phyloP scores from a whole-genome alignment of 257 asterid species.

The Ehretia macrophylla region DNA sequence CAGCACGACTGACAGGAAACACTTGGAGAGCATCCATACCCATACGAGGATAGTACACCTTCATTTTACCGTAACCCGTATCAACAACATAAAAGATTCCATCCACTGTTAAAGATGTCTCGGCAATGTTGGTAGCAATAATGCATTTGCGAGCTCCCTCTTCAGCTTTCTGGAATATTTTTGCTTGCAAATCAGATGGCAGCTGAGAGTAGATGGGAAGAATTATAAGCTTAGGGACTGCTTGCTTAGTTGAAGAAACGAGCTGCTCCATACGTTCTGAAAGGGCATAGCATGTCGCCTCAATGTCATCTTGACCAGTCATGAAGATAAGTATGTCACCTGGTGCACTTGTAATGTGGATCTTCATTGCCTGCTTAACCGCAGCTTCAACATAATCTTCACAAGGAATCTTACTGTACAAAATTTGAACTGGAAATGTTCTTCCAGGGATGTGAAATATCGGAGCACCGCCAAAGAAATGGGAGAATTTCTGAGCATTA shows the following conservation, averaged over 20 bases:
- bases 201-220: conserved; percentile 98
- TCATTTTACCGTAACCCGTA: conserved; percentile 86
- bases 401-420: conserved; percentile 83
- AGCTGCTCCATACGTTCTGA: conserved; percentile 90
- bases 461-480: conserved; percentile 95
- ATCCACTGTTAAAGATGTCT: conserved; percentile 89
- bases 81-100: conserved; percentile 92
- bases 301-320: conserved; percentile 99
- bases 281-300: conserved; percentile 92
- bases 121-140: conserved; percentile 95
- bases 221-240: conserved; percentile 69
- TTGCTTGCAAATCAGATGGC: conserved; percentile 96
- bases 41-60: conserved; percentile 97
- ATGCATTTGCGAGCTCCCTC: conserved; percentile 95
- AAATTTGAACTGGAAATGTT: conserved; percentile 76
- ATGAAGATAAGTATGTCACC: conserved; percentile 96
- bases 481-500: conserved; percentile 81
- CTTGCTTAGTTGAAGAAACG: conserved; percentile 57
- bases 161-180: conserved; percentile 86
- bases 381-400: conserved; percentile 98
- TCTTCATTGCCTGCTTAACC: conserved; percentile 89
- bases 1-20: conserved; percentile 96
- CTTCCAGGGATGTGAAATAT: conserved; percentile 95
- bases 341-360: conserved; percentile 88
- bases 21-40: conserved; percentile 99